Percentiles rank a stretch among this genome's conserved stretches.
phyloP scores from a whole-genome alignment of 2,329 filamentous ascomycete species.

The Curvularia lunata region DNA sequence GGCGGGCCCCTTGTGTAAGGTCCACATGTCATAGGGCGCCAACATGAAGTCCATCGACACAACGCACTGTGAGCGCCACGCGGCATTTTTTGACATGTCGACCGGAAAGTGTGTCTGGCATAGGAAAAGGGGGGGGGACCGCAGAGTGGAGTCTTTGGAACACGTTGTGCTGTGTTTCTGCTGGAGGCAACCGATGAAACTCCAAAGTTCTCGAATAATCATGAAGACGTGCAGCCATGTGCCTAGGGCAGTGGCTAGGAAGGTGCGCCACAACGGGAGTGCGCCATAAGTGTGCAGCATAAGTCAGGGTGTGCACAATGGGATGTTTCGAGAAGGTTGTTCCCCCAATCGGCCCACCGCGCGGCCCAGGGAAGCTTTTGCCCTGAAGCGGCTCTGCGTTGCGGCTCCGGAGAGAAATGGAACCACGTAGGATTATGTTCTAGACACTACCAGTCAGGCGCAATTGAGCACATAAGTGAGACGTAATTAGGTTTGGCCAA shows the following conservation, averaged over 20 bases:
- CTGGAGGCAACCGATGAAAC: neutral
- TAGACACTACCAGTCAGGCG: conserved; percentile 4
- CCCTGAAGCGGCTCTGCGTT: conserved; percentile 11
- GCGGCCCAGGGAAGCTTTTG: conserved; percentile 1
- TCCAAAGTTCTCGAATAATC: conserved; percentile 11
- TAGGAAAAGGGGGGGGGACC: neutral
- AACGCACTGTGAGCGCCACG: conserved; percentile 8
- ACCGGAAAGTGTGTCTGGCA: neutral
- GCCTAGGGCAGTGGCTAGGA: neutral
- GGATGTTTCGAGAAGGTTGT: conserved; percentile 8
- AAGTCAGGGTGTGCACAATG: neutral
- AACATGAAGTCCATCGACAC: neutral
- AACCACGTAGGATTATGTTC: neutral
- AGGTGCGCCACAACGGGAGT: conserved; percentile 9
- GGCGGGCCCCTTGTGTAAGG: neutral
- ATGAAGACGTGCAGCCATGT: neutral
- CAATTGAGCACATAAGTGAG: conserved; percentile 15
- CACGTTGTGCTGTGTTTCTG: neutral
- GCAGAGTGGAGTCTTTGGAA: neutral
- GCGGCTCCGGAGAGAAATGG: conserved; percentile 20
- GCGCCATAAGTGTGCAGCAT: neutral
- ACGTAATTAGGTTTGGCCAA: conserved; percentile 16
- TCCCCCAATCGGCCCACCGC: conserved; percentile 14
- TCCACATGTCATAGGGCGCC: conserved; percentile 11
- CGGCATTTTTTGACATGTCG: neutral